These are phyloP conservation scores for Cordyceps pruinosa DNA, from an alignment of 2,329 filamentous ascomycete species.

Conservation along the genomic window DNA sequence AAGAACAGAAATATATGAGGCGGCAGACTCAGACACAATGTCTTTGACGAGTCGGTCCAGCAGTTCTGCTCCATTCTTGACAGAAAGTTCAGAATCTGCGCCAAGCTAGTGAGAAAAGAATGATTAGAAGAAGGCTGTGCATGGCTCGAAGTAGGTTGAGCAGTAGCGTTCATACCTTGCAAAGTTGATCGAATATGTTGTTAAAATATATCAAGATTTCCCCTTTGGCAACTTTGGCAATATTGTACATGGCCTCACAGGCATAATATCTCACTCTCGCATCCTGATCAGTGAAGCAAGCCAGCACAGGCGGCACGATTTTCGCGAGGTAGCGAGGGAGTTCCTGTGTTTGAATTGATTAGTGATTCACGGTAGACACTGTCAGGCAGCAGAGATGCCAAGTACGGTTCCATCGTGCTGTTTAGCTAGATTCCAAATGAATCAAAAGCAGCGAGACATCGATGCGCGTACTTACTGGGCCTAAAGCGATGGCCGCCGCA, in stretches of 20 bases:
- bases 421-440: not conserved
- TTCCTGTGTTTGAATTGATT: conserved; percentile 48
- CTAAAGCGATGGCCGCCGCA: conserved; percentile 90
- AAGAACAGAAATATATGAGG: conserved; percentile 87
- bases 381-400: not conserved
- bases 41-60: conserved; percentile 93
- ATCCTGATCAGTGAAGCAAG: conserved; percentile 97
- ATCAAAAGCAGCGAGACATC: not conserved
- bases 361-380: not conserved
- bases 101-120: conserved; percentile 56
- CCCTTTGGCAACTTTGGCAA: conserved; percentile 97
- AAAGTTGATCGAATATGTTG: conserved; percentile 93
- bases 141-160: not conserved
- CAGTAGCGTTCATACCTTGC: conserved; percentile 61
- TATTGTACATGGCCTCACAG: conserved; percentile 99
- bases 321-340: conserved; percentile 85
- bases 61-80: conserved; percentile 95
- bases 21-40: conserved; percentile 89
- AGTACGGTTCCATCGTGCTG: not conserved
- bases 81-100: conserved; percentile 90
- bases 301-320: conserved; percentile 92
- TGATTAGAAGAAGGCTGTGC: not conserved
- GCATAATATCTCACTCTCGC: conserved; percentile 95
- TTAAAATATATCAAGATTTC: conserved; percentile 98
- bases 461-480: conserved; percentile 57